Conservation (phyloP, 1,284 basidiomycete species). For the Cryptococcus floricola region DNA sequence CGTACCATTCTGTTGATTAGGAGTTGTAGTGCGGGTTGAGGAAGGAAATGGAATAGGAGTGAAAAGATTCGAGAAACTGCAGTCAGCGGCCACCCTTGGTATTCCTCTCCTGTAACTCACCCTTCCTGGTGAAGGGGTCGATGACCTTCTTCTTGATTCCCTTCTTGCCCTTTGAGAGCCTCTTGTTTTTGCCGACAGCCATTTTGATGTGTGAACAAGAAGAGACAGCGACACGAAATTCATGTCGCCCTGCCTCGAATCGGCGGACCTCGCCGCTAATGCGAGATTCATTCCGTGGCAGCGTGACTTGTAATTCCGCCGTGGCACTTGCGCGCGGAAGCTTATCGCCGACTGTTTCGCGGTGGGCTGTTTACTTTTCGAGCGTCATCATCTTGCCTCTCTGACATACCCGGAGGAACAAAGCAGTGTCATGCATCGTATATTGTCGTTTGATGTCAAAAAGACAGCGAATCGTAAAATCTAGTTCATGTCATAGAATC, state of each 20-base stretch:
- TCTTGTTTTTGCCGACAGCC: slow-evolving; percentile 98
- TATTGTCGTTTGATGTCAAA: no score
- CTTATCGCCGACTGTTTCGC: no score
- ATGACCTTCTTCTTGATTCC: slow-evolving; percentile 99
- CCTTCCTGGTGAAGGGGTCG: slow-evolving; percentile 99
- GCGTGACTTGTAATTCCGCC: no score
- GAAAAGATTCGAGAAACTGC: background rate
- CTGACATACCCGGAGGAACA: no score
- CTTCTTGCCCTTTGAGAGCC: slow-evolving; percentile 99
- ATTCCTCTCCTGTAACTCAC: slow-evolving; percentile 46
- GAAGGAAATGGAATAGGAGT: background rate
- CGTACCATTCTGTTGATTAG: slow-evolving; percentile 81
- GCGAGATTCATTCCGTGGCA: background rate
- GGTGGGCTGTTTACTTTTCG: no score
- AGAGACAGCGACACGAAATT: slow-evolving; percentile 1
- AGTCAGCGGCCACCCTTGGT: slow-evolving; percentile 1
- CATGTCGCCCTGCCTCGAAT: background rate
- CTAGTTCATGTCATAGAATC: no score
- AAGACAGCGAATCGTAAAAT: no score
- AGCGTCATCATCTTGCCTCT: no score
- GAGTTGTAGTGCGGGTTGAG: background rate
- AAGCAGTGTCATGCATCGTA: no score
- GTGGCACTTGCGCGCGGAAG: no score
- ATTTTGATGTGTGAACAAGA: slow-evolving; percentile 49
- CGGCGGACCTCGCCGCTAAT: background rate